phyloP scores from a whole-genome alignment of 768 basidiomycete genomes.

The Macrolepiota albuminosa region DNA sequence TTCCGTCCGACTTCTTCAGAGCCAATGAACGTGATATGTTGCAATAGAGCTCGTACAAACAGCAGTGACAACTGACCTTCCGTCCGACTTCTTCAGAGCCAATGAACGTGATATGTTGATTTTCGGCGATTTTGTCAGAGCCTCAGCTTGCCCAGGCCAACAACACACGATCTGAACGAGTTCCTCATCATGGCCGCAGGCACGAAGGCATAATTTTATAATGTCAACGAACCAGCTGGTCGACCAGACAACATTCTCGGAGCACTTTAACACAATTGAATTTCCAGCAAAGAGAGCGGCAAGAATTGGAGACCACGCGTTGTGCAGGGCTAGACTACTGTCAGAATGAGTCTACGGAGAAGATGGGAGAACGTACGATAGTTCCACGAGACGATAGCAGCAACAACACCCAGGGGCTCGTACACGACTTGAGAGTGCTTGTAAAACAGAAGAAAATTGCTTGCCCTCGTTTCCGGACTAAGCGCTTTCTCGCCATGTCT shows the following conservation, averaged over 20 bases:
- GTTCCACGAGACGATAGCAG: slow-evolving; percentile 94
- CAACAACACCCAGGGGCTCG: slow-evolving; percentile 90
- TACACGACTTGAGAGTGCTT: slow-evolving; percentile 78
- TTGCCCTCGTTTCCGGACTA: slow-evolving; percentile 63
- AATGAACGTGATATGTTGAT: slow-evolving; percentile 97
- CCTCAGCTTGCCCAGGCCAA: slow-evolving; percentile 81
- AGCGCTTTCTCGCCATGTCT: slow-evolving; percentile 78
- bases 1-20: slow-evolving; percentile 75
- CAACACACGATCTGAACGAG: slow-evolving; percentile 92
- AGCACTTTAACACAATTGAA: slow-evolving; percentile 85
- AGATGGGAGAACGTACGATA: slow-evolving; percentile 52
- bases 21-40: slow-evolving; percentile 94
- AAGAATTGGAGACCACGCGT: slow-evolving; percentile 90
- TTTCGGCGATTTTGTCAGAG: slow-evolving; percentile 68
- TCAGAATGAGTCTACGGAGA: neutral
- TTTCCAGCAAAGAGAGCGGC: slow-evolving; percentile 91
- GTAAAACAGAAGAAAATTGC: slow-evolving; percentile 66
- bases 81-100: slow-evolving; percentile 77
- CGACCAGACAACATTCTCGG: slow-evolving; percentile 91
- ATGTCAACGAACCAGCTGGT: slow-evolving; percentile 78
- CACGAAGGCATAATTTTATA: slow-evolving; percentile 69
- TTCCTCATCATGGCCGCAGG: slow-evolving; percentile 78
- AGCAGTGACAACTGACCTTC: slow-evolving; percentile 41
- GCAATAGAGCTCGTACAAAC: neutral
- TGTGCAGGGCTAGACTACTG: slow-evolving; percentile 69